Conservation (phyloP, 2,329 filamentous ascomycete genomes). For the Apiospora sp. region DNA sequence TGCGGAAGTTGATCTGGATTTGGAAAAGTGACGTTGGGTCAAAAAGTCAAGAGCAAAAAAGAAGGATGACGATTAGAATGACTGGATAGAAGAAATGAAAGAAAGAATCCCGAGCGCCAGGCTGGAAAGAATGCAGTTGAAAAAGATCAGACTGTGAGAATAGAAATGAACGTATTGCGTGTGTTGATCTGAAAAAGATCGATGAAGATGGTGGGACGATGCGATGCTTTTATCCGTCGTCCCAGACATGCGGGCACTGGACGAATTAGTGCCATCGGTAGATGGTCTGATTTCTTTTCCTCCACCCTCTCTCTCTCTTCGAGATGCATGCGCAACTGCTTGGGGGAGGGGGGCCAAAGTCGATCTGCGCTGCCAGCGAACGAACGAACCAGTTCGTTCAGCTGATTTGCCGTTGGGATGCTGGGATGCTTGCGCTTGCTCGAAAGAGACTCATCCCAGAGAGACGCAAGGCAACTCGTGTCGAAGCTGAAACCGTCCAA, state of each 20-base stretch:
- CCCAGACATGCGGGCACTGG: background rate
- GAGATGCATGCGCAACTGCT: background rate
- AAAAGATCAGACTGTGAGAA: background rate
- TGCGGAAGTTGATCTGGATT: background rate
- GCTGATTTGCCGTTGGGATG: background rate
- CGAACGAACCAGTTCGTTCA: too few relatives aligned
- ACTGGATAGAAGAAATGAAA: background rate
- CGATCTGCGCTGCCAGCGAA: too few relatives aligned
- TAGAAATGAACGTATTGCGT: background rate
- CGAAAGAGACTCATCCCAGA: background rate
- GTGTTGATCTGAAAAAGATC: background rate
- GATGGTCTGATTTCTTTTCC: background rate
- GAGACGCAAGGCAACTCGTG: background rate
- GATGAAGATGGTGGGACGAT: background rate
- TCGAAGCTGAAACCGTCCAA: conserved; percentile 8
- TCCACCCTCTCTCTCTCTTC: too few relatives aligned
- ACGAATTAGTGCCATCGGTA: background rate
- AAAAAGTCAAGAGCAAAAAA: background rate
- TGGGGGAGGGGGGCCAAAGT: too few relatives aligned
- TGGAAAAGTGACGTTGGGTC: background rate
- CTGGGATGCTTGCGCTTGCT: background rate
- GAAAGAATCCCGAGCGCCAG: background rate
- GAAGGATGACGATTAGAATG: background rate
- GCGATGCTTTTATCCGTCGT: background rate
- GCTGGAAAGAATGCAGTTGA: conserved; percentile 1